Conservation (phyloP, 768 basidiomycete genomes). For the Boletus bicolor region DNA sequence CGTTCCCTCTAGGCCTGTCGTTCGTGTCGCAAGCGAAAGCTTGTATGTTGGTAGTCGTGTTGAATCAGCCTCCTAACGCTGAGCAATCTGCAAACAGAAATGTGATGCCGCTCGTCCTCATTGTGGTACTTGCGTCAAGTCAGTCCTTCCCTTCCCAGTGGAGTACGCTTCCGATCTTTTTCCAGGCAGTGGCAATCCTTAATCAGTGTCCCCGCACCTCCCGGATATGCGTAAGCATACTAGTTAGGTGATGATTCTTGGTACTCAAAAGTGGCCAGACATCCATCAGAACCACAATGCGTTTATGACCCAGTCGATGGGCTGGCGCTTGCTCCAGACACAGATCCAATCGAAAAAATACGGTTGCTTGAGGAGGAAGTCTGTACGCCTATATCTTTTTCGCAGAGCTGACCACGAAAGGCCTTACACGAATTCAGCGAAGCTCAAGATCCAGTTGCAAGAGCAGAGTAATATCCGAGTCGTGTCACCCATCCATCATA, state of each 20-base stretch:
- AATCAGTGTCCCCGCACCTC: slow-evolving; percentile 80
- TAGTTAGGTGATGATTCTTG: neutral
- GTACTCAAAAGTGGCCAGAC: slow-evolving; percentile 41
- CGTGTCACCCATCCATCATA: slow-evolving; percentile 20
- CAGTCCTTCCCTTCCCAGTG: slow-evolving; percentile 27
- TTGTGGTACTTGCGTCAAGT: slow-evolving; percentile 84
- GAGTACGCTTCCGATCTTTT: slow-evolving; percentile 9
- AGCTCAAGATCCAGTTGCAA: slow-evolving; percentile 59
- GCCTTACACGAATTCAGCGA: slow-evolving; percentile 40
- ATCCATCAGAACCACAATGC: slow-evolving; percentile 83
- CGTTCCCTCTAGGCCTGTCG: slow-evolving; percentile 58
- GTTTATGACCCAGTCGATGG: slow-evolving; percentile 87
- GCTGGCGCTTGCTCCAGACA: slow-evolving; percentile 68
- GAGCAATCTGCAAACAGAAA: slow-evolving; percentile 50
- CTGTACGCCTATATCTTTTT: slow-evolving; percentile 39
- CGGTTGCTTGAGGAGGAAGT: slow-evolving; percentile 75
- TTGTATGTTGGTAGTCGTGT: slow-evolving; percentile 46
- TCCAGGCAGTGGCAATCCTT: slow-evolving; percentile 75
- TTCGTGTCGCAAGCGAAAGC: slow-evolving; percentile 79
- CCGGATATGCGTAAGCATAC: slow-evolving; percentile 71
- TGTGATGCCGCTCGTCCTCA: slow-evolving; percentile 86
- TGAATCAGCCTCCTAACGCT: neutral
- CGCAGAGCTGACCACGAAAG: slow-evolving; percentile 1
- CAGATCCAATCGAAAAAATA: slow-evolving; percentile 77
- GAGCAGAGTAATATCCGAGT: slow-evolving; percentile 41